A percentile compares a stretch with the other conserved stretches of the same genome.
Conservation (phyloP, 257 asterid species). For the Gardenia jasminoides region DNA sequence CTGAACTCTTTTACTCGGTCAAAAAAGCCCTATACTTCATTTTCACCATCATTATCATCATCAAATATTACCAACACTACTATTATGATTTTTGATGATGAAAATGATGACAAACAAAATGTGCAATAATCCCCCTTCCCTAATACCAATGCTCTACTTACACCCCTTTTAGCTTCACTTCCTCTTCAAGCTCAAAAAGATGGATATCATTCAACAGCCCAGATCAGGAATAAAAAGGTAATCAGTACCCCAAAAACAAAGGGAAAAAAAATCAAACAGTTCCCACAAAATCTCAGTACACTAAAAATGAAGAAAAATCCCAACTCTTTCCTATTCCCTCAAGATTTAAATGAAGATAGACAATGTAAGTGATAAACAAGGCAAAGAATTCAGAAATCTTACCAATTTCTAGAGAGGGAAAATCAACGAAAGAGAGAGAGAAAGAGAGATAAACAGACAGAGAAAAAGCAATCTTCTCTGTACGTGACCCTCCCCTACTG, state of each 20-base stretch:
- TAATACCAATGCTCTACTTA: slow-evolving; percentile 21
- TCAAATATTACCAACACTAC: slow-evolving; percentile 14
- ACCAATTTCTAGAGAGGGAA: background rate
- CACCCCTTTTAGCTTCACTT: slow-evolving; percentile 28
- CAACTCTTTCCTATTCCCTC: background rate
- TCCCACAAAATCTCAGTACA: slow-evolving; percentile 3
- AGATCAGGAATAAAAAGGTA: slow-evolving; percentile 14
- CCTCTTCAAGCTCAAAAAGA: slow-evolving; percentile 38
- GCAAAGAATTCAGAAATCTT: background rate
- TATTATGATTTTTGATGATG: slow-evolving; percentile 18
- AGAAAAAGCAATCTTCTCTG: slow-evolving; percentile 15
- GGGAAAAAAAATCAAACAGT: background rate
- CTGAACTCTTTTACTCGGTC: slow-evolving; percentile 50
- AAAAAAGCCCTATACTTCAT: slow-evolving; percentile 41
- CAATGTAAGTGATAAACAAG: slow-evolving; percentile 8
- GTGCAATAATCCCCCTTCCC: slow-evolving; percentile 20
- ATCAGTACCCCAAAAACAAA: slow-evolving; percentile 3
- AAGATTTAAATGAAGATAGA: slow-evolving; percentile 16
- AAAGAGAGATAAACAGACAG: background rate
- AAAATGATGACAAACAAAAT: slow-evolving; percentile 17
- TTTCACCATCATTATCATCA: slow-evolving; percentile 43
- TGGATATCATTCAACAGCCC: slow-evolving; percentile 19
- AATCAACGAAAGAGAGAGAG: background rate
- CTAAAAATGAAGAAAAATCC: background rate
- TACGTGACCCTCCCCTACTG: slow-evolving; percentile 25